Conservation (phyloP, 2,329 filamentous ascomycete species). For the Ascocoryne sarcoides region DNA sequence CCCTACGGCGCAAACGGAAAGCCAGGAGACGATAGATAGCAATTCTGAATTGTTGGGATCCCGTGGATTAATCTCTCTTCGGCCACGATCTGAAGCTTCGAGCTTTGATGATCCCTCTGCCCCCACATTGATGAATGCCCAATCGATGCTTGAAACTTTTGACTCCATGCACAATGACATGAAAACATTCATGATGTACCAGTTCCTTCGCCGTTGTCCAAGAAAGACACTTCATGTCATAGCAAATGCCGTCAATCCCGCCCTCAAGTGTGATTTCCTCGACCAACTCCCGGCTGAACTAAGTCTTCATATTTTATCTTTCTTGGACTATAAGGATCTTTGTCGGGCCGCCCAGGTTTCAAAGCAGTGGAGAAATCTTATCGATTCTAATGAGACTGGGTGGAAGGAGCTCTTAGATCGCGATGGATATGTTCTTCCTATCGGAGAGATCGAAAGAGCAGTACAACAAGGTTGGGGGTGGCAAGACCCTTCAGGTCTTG, state of each 20-base stretch:
- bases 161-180: constrained; percentile 85
- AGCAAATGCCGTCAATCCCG: constrained; percentile 84
- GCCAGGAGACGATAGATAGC: constrained; percentile 18
- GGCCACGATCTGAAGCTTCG: constrained; percentile 21
- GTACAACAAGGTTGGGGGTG: constrained; percentile 94
- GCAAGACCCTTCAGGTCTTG: constrained; percentile 72
- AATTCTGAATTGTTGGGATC: constrained; percentile 1
- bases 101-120: constrained; percentile 17
- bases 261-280: constrained; percentile 89
- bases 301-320: constrained; percentile 77
- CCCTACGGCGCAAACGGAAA: constrained; percentile 28
- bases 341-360: constrained; percentile 90
- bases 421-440: constrained; percentile 71
- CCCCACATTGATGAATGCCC: constrained; percentile 63
- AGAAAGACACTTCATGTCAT: constrained; percentile 84
- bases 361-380: constrained; percentile 82
- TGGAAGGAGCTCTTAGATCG: constrained; percentile 89
- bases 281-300: constrained; percentile 77
- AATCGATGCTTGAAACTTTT: constrained; percentile 78
- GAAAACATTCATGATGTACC: constrained; percentile 95
- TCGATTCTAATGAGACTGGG: constrained; percentile 87
- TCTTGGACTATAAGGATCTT: constrained; percentile 76
- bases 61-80: constrained; percentile 3
- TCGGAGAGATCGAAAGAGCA: constrained; percentile 76
- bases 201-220: constrained; percentile 79